phyloP scores from a whole-genome alignment of 2,329 filamentous ascomycete species.

The Didymella exigua region DNA sequence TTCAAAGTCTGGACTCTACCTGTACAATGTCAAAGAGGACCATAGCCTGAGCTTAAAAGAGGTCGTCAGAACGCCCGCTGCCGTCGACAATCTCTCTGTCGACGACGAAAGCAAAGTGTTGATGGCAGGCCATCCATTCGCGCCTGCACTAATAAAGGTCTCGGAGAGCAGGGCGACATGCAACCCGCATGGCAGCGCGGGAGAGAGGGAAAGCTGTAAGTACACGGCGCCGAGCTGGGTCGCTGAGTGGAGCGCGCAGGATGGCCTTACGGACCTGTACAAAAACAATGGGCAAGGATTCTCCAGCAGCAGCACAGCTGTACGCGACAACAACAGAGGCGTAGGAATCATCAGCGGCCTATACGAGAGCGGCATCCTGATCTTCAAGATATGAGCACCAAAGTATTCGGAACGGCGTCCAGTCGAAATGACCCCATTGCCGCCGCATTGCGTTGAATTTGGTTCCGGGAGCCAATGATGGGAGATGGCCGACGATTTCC shows the following conservation, averaged over 20 bases:
- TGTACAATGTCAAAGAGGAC: constrained; percentile 38
- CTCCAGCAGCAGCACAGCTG: constrained; percentile 45
- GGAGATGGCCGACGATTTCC: too few species aligned
- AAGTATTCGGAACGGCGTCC: neutral
- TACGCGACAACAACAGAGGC: constrained; percentile 46
- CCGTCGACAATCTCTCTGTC: constrained; percentile 50
- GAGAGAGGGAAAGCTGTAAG: constrained; percentile 32
- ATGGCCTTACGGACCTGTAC: constrained; percentile 46
- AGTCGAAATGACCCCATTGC: too few species aligned
- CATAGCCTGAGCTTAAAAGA: constrained; percentile 18
- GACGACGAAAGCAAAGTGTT: constrained; percentile 48
- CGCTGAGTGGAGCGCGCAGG: constrained; percentile 48
- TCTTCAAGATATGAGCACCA: constrained; percentile 32
- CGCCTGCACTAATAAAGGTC: constrained; percentile 36
- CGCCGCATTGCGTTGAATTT: too few species aligned
- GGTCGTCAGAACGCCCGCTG: constrained; percentile 35
- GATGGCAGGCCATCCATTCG: constrained; percentile 51
- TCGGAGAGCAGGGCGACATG: constrained; percentile 29
- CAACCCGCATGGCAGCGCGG: constrained; percentile 18
- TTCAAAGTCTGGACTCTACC: constrained; percentile 39
- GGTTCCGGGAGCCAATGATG: too few species aligned
- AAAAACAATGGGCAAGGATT: constrained; percentile 41
- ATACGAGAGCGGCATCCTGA: constrained; percentile 50
- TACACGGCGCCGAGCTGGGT: constrained; percentile 45
- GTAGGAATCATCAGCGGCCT: constrained; percentile 48